phyloP scores from a whole-genome alignment of 2,329 filamentous ascomycete genomes.

The Verruconis gallopava region DNA sequence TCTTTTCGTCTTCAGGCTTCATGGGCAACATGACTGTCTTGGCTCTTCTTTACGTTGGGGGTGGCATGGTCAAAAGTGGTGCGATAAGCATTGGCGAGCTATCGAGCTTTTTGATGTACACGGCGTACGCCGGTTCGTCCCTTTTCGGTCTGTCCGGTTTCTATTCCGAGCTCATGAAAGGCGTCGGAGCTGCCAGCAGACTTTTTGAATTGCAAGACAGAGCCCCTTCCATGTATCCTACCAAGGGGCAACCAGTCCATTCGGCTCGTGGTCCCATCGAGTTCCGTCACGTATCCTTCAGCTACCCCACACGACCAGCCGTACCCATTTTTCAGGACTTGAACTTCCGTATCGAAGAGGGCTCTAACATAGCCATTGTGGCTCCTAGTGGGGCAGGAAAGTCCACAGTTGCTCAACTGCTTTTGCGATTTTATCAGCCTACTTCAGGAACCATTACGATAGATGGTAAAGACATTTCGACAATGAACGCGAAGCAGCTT shows the following conservation, averaged over 20 bases:
- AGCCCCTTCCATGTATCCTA: slow-evolving; percentile 73
- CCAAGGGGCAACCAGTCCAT: slow-evolving; percentile 62
- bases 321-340: slow-evolving; percentile 84
- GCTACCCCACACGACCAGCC: slow-evolving; percentile 85
- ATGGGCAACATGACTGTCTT: slow-evolving; percentile 95
- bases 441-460: slow-evolving; percentile 67
- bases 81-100: slow-evolving; percentile 82
- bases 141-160: slow-evolving; percentile 91
- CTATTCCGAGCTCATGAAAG: slow-evolving; percentile 98
- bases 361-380: slow-evolving; percentile 91
- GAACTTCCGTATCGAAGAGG: slow-evolving; percentile 81
- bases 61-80: slow-evolving; percentile 76
- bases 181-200: slow-evolving; percentile 88
- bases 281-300: slow-evolving; percentile 76
- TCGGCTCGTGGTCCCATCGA: slow-evolving; percentile 81
- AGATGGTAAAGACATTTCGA: slow-evolving; percentile 67
- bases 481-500: slow-evolving; percentile 87
- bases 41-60: slow-evolving; percentile 77
- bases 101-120: slow-evolving; percentile 98
- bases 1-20: slow-evolving; percentile 77
- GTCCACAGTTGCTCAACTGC: slow-evolving; percentile 82
- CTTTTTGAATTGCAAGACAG: slow-evolving; percentile 94
- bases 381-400: slow-evolving; percentile 94
- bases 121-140: slow-evolving; percentile 71
- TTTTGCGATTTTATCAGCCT: slow-evolving; percentile 84